Base-by-base conservation (phyloP, 2,329 filamentous ascomycete species). In the Blumeria graminis region DNA sequence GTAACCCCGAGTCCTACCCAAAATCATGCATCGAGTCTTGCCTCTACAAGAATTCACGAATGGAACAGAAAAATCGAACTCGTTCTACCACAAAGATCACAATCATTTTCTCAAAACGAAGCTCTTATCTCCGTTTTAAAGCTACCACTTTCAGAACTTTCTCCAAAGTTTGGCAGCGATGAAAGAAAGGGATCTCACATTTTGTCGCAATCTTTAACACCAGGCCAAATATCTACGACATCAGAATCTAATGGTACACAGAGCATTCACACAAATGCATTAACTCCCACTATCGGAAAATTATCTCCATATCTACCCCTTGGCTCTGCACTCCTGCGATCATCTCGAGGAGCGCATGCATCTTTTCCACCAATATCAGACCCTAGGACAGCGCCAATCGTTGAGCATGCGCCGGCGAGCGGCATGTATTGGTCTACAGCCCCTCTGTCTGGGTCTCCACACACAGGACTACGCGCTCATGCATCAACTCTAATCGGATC, bases 401-500 rank as follows among this genome's bases (percentile, higher is more conserved):
- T 84, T 16, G 71, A 74, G 9, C 71, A 75, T 3, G 79, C 81
- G 14, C 81, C 81, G 32, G 76, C 81, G 16, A 81, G 78, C 53
- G 81, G 80, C 62, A 84, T 84, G 80, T 84, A 84, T 69, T 84
- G 81, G 80, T 82, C 78, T 56, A 74, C 72, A 38, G 80, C 80
- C 9, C 76, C 76, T 7, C 72, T 77, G n/a, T 82, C 80, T 2
- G 81, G 81, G 32, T 70, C 73, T 32, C 70, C 77, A 41, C 78
- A 80, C 63, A 76, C 77, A 14, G 74, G 76, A 28, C 68, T 84
- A 57, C 74, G 81, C 56, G 81, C 81, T 14, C 81, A 84, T 67
- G 83, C 80, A 48, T 77, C 77, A 35, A 82, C 80, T 18, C 69
- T 82, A 35, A 71, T 84, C 45, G 80, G 80, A 9, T 81, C 77